Base-by-base conservation (phyloP, 768 basidiomycete genomes). In the Rhodotorula taiwanensis region DNA sequence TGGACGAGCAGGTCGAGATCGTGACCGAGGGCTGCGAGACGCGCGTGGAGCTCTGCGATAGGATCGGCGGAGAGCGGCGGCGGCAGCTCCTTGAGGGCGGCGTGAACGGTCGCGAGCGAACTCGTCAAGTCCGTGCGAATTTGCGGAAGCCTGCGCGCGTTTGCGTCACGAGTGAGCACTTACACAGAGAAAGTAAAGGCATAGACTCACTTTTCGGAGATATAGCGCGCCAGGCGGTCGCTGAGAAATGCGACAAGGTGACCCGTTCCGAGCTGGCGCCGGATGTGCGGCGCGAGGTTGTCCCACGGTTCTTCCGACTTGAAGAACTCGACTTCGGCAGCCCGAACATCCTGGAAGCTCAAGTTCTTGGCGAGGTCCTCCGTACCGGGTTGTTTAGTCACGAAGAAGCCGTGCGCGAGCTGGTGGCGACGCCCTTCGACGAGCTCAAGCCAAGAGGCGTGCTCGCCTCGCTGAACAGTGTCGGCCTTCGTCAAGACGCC, bases 401-500 rank as follows among this genome's bases (percentile, higher is more conserved):
- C 47, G 58, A 52, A 72, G 59, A 67, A 73, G 6, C 71, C 71
- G 49, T 70, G 56, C 23, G 13, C 1, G 44, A 69, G 55, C 5
- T 25, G 33, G 27, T 66, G 39, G 10, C 34, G 45, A 41, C 65
- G 39, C 21, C 53, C 53, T 4, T 44, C 36, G 10, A 73, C 59
- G 20, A 72, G 52, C 39, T 64, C 56, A 53, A 73, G 34, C 72
- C 72, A 73, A 11, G 23, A 42, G 48, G 36, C 76, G 50, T 21
- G 76, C 79, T 49, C 77, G 49, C 45, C 79, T 76, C 7, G 72
- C 78, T 5, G 80, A 76, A 88, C 73, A 7, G 74, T 77, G 66
- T 88, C 87, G 0, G 85, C 83, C 67, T 88, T 87, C 0, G 86
- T 88, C 15, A 87, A 78, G 2, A 88, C 80, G n/a, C n/a, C n/a